Evolutionary conservation across 805 yeast genomes (phyloP).

Genomic region (Wickerhamiella parazyma): DNA sequence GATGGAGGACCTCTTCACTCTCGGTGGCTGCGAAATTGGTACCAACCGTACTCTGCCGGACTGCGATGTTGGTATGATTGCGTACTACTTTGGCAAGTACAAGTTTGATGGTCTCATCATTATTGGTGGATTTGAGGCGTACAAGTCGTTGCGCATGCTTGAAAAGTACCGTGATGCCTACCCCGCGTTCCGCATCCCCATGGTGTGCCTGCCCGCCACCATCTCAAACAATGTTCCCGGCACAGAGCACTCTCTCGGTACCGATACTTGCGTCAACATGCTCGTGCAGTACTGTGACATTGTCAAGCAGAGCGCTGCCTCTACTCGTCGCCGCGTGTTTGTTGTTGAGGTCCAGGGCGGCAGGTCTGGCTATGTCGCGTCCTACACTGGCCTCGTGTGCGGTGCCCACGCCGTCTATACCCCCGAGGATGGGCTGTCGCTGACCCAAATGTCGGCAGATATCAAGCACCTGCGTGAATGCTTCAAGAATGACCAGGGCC

Average conservation of each 20-base stretch:
- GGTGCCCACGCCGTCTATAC: conserved; percentile 88
- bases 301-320: conserved; percentile 86
- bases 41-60: conserved; percentile 84
- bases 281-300: conserved; percentile 89
- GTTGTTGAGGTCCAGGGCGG: conserved; percentile 99
- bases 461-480: conserved; percentile 53
- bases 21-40: conserved; percentile 95
- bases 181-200: conserved; percentile 89
- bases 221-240: conserved; percentile 99
- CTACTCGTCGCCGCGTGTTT: conserved; percentile 85
- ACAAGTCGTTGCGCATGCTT: conserved; percentile 66
- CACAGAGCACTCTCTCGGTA: conserved; percentile 87
- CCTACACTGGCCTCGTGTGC: conserved; percentile 66
- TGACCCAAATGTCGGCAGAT: conserved; percentile 62
- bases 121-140: conserved; percentile 98
- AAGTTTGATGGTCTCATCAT: conserved; percentile 77
- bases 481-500: conserved; percentile 63
- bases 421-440: conserved; percentile 69
- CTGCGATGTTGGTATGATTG: conserved; percentile 74
- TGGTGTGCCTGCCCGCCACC: conserved; percentile 88
- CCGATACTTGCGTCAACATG: conserved; percentile 89
- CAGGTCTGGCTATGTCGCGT: conserved; percentile 84
- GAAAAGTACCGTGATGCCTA: conserved; percentile 61
- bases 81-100: conserved; percentile 83
- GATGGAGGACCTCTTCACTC: conserved; percentile 73